Evolutionary conservation across 1,284 basidiomycete genomes (phyloP).

Genomic region (Apiotrichum domesticum): DNA sequence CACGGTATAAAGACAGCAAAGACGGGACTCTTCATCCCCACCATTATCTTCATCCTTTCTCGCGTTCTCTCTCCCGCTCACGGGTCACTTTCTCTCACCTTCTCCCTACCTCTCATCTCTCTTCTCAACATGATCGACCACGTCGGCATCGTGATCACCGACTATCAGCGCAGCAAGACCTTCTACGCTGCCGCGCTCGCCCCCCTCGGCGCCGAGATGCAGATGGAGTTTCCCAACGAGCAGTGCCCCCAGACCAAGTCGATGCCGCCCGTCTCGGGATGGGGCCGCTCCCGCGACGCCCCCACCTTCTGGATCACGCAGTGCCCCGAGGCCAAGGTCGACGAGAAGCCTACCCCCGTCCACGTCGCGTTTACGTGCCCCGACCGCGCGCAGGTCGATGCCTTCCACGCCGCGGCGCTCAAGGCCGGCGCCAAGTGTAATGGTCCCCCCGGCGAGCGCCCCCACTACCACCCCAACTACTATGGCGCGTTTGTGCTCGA

Average conservation of each 20-base stretch:
- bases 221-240: conserved; percentile 5
- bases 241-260: not conserved
- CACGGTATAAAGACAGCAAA: no score
- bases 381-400: conserved; percentile 4
- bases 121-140: conserved; percentile 13
- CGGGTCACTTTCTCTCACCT: conserved; percentile 14
- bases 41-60: no score
- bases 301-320: conserved; percentile 12
- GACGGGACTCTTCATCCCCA: no score
- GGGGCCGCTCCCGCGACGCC: not conserved
- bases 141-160: conserved; percentile 6
- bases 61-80: no score
- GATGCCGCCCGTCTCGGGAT: conserved; percentile 2
- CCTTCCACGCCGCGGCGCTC: conserved; percentile 12
- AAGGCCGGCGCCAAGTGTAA: conserved; percentile 11
- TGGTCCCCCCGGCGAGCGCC: conserved; percentile 11
- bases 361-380: conserved; percentile 10
- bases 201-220: conserved; percentile 3
- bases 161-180: conserved; percentile 10
- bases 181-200: conserved; percentile 11
- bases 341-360: not conserved
- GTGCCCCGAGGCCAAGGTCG: not conserved
- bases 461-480: conserved; percentile 16
- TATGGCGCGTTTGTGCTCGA: conserved; percentile 15
- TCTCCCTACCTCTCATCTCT: not conserved